Percentiles rank a stretch among this genome's conserved stretches.
Conservation (phyloP, 441 rosid species). For the Bocquillonia castaneifolia region DNA sequence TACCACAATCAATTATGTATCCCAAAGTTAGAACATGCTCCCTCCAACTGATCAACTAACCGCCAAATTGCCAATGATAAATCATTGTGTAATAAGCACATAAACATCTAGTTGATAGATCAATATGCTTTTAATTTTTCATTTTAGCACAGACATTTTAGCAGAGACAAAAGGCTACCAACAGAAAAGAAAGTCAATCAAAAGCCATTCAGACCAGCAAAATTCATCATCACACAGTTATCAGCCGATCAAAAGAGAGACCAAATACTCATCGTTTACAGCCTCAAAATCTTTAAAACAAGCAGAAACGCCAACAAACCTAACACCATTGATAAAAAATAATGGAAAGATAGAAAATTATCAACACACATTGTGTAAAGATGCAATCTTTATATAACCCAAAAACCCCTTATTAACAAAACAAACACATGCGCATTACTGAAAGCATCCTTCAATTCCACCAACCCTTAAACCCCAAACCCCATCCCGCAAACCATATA, state of each 20-base stretch:
- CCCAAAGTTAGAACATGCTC: background rate
- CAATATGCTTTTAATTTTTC: background rate
- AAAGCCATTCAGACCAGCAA: conserved; percentile 6
- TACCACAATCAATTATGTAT: background rate
- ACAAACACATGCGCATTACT: conserved; percentile 20
- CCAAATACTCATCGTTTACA: conserved; percentile 8
- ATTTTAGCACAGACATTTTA: background rate
- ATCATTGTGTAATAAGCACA: background rate
- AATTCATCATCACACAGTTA: background rate
- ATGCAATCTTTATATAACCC: conserved; percentile 6
- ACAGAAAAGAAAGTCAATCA: background rate
- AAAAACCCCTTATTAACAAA: conserved; percentile 9
- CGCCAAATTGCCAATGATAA: background rate
- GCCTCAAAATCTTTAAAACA: conserved; percentile 3
- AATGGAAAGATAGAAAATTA: conserved; percentile 8
- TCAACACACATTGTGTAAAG: conserved; percentile 27
- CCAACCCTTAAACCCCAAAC: conserved; percentile 10
- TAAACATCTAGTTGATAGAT: background rate
- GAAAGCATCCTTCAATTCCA: conserved; percentile 19
- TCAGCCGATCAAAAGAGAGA: conserved; percentile 5
- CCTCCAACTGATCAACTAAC: background rate
- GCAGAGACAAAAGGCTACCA: background rate
- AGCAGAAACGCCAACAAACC: background rate
- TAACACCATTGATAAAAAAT: conserved; percentile 4
- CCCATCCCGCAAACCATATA: conserved; percentile 16